These are phyloP conservation scores for Cydonia oblonga DNA, from an alignment of 331 rosid species.

Conservation along the genomic window DNA sequence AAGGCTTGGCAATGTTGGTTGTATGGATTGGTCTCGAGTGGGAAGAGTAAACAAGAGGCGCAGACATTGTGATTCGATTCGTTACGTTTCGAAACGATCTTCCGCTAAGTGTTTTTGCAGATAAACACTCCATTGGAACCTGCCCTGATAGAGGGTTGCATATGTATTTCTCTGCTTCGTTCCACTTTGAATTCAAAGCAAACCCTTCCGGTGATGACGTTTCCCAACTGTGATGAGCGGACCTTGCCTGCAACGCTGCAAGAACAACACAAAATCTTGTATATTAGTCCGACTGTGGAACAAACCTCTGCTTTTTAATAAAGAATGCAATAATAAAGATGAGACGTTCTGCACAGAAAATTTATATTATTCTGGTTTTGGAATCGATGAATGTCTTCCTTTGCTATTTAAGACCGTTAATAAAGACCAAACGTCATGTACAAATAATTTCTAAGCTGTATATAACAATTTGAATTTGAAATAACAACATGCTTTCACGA, in stretches of 20 bases:
- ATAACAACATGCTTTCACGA: neutral
- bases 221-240: slow-evolving; percentile 55
- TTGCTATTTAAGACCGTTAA: too few species aligned
- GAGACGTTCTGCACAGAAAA: neutral
- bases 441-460: neutral
- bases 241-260: slow-evolving; percentile 78
- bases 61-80: slow-evolving; percentile 60
- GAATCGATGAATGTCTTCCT: neutral
- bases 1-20: slow-evolving; percentile 26
- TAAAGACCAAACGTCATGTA: neutral
- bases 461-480: neutral
- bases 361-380: neutral
- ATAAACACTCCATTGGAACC: slow-evolving; percentile 87
- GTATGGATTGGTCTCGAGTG: slow-evolving; percentile 33
- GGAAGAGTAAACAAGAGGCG: slow-evolving; percentile 56
- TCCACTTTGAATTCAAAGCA: slow-evolving; percentile 89
- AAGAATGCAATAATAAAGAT: neutral
- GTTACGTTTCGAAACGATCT: slow-evolving; percentile 58
- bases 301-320: neutral
- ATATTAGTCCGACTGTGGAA: neutral
- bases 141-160: slow-evolving; percentile 93
- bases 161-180: slow-evolving; percentile 89
- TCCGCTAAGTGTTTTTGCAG: slow-evolving; percentile 83
- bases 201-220: slow-evolving; percentile 78
- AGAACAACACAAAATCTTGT: neutral